These are phyloP conservation scores for Vigna reflexopilosa DNA, from an alignment of 306 rosid genomes.

Conservation along the genomic window DNA sequence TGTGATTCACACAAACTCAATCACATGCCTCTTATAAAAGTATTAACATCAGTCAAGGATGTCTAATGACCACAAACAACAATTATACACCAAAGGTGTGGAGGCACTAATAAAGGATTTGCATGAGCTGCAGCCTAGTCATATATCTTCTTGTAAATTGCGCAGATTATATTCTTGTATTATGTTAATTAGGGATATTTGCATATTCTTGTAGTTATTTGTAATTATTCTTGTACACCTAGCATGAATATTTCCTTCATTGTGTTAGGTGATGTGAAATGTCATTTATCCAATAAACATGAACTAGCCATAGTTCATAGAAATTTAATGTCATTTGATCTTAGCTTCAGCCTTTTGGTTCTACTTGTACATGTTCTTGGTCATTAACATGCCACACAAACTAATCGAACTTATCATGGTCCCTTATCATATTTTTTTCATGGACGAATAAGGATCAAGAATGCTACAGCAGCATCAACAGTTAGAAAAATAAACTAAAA, in stretches of 20 bases:
- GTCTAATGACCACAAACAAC: too few species aligned
- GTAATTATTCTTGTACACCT: too few species aligned
- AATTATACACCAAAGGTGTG: too few species aligned
- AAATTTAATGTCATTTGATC: neutral
- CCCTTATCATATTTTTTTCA: constrained; percentile 28
- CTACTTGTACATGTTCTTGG: neutral
- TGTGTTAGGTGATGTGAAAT: neutral
- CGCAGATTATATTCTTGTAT: neutral
- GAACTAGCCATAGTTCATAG: neutral
- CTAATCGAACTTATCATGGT: constrained; percentile 25
- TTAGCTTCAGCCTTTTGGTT: neutral
- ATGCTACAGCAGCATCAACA: constrained; percentile 30
- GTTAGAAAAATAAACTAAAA: constrained; percentile 28
- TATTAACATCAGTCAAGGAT: too few species aligned
- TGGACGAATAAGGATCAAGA: constrained; percentile 34
- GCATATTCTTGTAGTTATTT: too few species aligned
- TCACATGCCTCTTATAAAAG: neutral
- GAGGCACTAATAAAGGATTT: too few species aligned
- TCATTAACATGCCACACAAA: constrained; percentile 9
- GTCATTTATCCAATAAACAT: neutral
- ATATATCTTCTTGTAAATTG: neutral
- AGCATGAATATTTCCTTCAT: neutral
- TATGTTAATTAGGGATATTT: neutral
- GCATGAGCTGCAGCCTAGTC: too few species aligned
- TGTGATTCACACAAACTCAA: neutral